Evolutionary conservation across 2,329 filamentous ascomycete species (phyloP).

Genomic region (Whalleya microplaca): DNA sequence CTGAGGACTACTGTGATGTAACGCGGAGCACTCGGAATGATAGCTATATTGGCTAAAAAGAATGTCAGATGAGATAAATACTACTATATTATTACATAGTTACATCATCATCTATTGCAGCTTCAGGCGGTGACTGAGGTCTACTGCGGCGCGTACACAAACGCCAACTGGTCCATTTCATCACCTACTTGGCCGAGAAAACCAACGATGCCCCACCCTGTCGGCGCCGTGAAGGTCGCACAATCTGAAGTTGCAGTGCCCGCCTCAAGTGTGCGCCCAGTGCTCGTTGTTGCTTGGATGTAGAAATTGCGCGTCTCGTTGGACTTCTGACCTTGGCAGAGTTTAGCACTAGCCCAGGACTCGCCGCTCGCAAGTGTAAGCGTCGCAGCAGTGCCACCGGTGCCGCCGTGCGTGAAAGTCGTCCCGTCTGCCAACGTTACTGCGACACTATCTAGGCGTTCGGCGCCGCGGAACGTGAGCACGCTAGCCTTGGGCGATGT

Average conservation of each 20-base stretch:
- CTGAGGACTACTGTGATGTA: too few species aligned
- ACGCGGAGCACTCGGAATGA: too few species aligned
- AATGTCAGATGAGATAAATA: not conserved
- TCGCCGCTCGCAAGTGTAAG: conserved; percentile 52
- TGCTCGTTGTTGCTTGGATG: conserved; percentile 55
- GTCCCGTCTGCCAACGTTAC: conserved; percentile 54
- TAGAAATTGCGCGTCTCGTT: conserved; percentile 58
- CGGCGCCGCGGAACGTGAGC: conserved; percentile 50
- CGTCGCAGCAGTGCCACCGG: conserved; percentile 48
- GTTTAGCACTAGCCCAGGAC: conserved; percentile 50
- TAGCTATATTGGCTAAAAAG: not conserved
- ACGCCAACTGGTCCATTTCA: conserved; percentile 58
- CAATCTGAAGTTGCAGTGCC: conserved; percentile 51
- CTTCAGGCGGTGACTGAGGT: not conserved
- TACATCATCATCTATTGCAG: not conserved
- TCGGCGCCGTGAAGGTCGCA: conserved; percentile 43
- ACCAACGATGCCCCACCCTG: conserved; percentile 47
- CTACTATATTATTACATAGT: not conserved
- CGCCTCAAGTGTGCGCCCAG: conserved; percentile 48
- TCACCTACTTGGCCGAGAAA: conserved; percentile 49
- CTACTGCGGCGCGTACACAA: conserved; percentile 47
- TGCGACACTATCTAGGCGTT: conserved; percentile 55
- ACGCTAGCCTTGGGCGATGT: conserved; percentile 40
- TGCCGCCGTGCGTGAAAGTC: conserved; percentile 55
- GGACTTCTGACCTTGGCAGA: conserved; percentile 55